Evolutionary conservation across 306 rosid species (phyloP).

Genomic region (Cicer chorassanicum): DNA sequence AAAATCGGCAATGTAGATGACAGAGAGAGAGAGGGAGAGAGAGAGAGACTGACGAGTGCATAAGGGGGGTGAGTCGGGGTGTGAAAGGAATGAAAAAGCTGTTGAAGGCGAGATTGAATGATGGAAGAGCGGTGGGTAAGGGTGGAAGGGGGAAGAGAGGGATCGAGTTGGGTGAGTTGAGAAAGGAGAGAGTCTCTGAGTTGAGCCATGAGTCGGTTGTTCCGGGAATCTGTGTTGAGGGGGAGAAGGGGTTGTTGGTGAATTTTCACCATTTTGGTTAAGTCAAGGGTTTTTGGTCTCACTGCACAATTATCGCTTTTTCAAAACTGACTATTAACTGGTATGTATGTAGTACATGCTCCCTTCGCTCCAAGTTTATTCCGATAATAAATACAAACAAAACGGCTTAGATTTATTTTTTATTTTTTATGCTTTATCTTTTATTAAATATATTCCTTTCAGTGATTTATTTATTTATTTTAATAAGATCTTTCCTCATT

Average conservation of each 20-base stretch:
- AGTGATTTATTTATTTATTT: too few relatives aligned
- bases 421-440: too few relatives aligned
- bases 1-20: background rate
- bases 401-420: too few relatives aligned
- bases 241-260: background rate
- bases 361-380: too few relatives aligned
- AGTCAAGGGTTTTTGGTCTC: slow-evolving; percentile 26
- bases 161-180: background rate
- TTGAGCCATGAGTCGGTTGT: background rate
- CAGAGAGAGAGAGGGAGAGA: too few relatives aligned
- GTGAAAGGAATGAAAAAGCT: slow-evolving; percentile 30
- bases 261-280: background rate
- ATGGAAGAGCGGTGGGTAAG: background rate
- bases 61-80: slow-evolving; percentile 55
- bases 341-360: too few relatives aligned
- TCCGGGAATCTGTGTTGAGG: background rate
- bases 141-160: slow-evolving; percentile 11
- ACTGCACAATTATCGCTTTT: slow-evolving; percentile 4
- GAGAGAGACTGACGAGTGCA: slow-evolving; percentile 32
- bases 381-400: too few relatives aligned
- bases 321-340: background rate
- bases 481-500: too few relatives aligned
- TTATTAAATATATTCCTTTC: too few relatives aligned
- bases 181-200: slow-evolving; percentile 37
- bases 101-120: slow-evolving; percentile 32